phyloP scores from a whole-genome alignment of 495 filamentous ascomycete genomes.

The Penicillium ochrochloron region DNA sequence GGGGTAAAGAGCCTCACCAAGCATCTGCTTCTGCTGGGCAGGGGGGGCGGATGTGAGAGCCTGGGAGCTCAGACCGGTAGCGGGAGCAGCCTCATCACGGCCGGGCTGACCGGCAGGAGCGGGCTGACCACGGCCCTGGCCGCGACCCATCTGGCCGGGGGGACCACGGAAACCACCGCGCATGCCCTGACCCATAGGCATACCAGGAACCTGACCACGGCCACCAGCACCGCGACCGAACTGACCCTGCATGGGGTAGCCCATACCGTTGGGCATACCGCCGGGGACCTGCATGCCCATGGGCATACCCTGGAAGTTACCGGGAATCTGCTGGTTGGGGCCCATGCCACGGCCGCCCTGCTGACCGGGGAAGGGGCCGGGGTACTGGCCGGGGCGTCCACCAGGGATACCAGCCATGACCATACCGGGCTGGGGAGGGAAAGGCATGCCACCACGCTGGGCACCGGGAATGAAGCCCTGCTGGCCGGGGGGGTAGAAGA shows the following conservation, averaged over 20 bases:
- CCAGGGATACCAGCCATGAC: constrained; percentile 80
- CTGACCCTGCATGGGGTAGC: constrained; percentile 61
- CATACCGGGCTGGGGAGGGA: constrained; percentile 80
- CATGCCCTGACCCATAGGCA: constrained; percentile 71
- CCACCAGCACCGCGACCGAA: constrained; percentile 73
- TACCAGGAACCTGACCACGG: constrained; percentile 76
- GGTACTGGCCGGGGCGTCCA: constrained; percentile 83
- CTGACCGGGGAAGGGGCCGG: constrained; percentile 74
- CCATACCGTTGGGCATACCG: constrained; percentile 59
- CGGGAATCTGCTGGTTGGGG: constrained; percentile 77
- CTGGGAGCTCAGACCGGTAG: constrained; percentile 43
- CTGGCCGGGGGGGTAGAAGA: constrained; percentile 88
- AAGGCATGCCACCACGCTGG: constrained; percentile 80
- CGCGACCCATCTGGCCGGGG: constrained; percentile 56
- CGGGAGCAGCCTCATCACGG: constrained; percentile 34
- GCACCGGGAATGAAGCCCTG: constrained; percentile 78
- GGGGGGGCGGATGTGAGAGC: constrained; percentile 60
- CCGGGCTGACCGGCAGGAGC: constrained; percentile 36
- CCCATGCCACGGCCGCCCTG: constrained; percentile 83
- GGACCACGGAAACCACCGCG: constrained; percentile 67
- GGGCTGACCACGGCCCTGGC: constrained; percentile 49
- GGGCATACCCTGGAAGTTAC: constrained; percentile 81
- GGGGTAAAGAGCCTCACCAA: constrained; percentile 96
- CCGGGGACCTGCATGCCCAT: constrained; percentile 70
- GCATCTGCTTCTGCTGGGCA: constrained; percentile 92